These are phyloP conservation scores for Rhizoctonia solani DNA, from an alignment of 1,284 basidiomycete species.

Conservation along the genomic window DNA sequence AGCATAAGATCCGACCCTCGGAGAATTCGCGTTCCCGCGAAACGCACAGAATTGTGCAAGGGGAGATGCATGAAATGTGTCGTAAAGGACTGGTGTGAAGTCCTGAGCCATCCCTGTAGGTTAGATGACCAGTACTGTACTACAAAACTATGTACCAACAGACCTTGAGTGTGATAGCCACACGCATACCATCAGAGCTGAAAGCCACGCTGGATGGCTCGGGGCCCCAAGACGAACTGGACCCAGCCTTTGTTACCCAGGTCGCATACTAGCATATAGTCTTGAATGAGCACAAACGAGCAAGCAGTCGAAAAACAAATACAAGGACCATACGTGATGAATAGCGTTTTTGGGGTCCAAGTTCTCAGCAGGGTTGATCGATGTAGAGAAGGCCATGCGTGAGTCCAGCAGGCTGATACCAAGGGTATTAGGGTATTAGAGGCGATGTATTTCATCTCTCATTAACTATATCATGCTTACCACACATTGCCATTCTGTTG, in stretches of 20 bases:
- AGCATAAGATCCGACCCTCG: conserved; percentile 15
- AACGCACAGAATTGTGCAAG: conserved; percentile 20
- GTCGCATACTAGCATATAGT: conserved; percentile 20
- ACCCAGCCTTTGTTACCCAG: conserved; percentile 29
- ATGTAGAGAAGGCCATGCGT: conserved; percentile 25
- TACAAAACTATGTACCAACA: background rate
- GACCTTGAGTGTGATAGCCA: conserved; percentile 33
- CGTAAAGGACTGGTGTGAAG: conserved; percentile 24
- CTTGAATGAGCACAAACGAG: background rate
- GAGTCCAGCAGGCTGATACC: conserved; percentile 24
- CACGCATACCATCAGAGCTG: conserved; percentile 15
- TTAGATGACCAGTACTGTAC: too few species aligned
- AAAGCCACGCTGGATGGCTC: conserved; percentile 32
- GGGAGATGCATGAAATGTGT: conserved; percentile 30
- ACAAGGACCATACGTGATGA: conserved; percentile 11
- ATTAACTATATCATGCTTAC: background rate
- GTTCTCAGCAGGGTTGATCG: conserved; percentile 19
- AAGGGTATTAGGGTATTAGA: background rate
- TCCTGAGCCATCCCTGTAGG: too few species aligned
- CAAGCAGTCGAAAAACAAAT: background rate
- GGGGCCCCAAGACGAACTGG: conserved; percentile 11
- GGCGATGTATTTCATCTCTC: conserved; percentile 22
- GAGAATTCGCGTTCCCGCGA: background rate
- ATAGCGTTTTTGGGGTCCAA: conserved; percentile 32
- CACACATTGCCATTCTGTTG: conserved; percentile 28